Evolutionary conservation across 1,284 basidiomycete species (phyloP), one percentile per base, ranked within the genome.

Genomic region (Cerioporus squamosus): DNA sequence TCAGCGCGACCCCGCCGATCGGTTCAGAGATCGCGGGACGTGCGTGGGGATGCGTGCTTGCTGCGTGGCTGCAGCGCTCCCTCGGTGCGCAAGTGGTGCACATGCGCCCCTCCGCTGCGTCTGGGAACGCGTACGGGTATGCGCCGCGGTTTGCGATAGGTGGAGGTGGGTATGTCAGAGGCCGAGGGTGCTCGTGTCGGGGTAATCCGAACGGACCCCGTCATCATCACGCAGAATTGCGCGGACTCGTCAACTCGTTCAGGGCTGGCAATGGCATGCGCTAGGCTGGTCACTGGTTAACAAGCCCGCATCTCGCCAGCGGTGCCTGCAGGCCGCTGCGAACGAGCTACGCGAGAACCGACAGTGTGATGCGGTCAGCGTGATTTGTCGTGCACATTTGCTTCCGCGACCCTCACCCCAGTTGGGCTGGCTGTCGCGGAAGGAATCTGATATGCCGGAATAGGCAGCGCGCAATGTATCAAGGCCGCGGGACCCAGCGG

Each of bases 1-100:
- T 64, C 63, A 64, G 44, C 50, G 51, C 55, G 56, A 44, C 56
- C 63, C 63, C 57, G 61, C 26, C 63, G 61, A 65, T 65, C 61
- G 63, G 63, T 57, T 38, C 55, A 58, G 15, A 40, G 58, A 54
- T 63, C 58, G 58, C 49, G 36, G 36, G 33, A 4, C 33, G 44
- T 44, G 45, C 48, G 31, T 44, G 38, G 47, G 44, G 42, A 20
- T 36, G 51, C 49, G 38, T 24, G 44, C 23, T 44, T 20, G 26
- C 29, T 17, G 43, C 48, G 53, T 39, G 52, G 24, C 23, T 20
- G 33, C 42, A 14, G 48, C 29, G 45, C 46, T 60, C 50, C 51
- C 50, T 55, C 49, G 58, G 42, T 20, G 46, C 47, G 12, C 40
- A 24, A 31, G 51, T 39, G 51, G 51, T 51, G 52, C 54, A 56